Percentiles rank a stretch among this genome's conserved stretches.
These are phyloP conservation scores for Syzygium syzygioides DNA, from an alignment of 441 rosid species.

Conservation along the genomic window DNA sequence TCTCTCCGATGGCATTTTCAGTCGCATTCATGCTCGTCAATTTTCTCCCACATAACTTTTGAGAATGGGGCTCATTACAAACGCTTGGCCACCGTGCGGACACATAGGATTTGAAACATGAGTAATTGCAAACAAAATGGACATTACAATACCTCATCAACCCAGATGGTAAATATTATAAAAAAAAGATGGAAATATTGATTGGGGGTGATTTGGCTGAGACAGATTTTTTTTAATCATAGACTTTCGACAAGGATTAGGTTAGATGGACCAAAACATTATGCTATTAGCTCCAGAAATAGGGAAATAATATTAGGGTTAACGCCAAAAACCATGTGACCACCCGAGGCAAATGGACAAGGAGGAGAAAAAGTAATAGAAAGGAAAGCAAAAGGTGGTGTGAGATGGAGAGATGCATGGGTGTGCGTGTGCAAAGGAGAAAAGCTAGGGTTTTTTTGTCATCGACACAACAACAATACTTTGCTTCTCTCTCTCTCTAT, in stretches of 20 bases:
- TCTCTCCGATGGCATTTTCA: neutral
- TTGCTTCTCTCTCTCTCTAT: slow-evolving; percentile 1
- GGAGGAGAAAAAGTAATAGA: neutral
- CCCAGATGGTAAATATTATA: neutral
- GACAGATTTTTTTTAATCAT: neutral
- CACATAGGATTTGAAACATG: neutral
- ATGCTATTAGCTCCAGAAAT: neutral
- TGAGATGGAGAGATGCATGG: slow-evolving; percentile 2
- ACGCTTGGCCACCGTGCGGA: neutral
- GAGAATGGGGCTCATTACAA: neutral
- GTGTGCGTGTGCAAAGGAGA: slow-evolving; percentile 5
- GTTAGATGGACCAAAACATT: neutral
- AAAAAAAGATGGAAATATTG: neutral
- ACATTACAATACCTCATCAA: neutral
- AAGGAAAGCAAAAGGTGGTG: slow-evolving; percentile 11
- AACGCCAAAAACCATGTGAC: slow-evolving; percentile 12
- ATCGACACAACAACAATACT: slow-evolving; percentile 13
- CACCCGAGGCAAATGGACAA: slow-evolving; percentile 25
- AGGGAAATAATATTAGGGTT: slow-evolving; percentile 6
- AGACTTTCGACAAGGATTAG: neutral
- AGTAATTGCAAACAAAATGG: neutral
- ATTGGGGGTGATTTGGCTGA: neutral
- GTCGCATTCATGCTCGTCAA: neutral
- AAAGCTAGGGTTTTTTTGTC: slow-evolving; percentile 18
- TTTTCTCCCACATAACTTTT: neutral